phyloP scores from a whole-genome alignment of 169 alveolate genomes.

The Plasmodium inui region DNA sequence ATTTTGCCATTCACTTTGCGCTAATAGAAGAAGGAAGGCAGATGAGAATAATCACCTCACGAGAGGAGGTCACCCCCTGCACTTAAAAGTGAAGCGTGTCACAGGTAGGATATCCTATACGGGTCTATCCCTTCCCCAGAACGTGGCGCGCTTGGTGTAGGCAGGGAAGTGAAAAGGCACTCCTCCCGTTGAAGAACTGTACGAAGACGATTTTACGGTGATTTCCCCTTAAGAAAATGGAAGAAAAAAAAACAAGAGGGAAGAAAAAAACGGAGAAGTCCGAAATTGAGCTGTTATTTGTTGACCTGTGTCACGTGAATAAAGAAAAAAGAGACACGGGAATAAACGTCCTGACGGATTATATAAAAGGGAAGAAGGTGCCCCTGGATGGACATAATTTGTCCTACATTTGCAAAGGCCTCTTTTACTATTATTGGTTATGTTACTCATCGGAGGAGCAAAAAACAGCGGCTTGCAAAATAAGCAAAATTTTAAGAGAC shows the following conservation, averaged over 20 bases:
- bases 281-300: conserved; percentile 17
- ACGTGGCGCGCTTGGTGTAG: neutral
- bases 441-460: conserved; percentile 55
- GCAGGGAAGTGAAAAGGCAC: neutral
- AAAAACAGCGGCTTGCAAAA: conserved; percentile 26
- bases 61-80: neutral
- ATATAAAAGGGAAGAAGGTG: conserved; percentile 7
- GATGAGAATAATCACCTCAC: neutral
- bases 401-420: conserved; percentile 47
- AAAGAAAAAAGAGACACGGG: conserved; percentile 50
- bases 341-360: conserved; percentile 6
- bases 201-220: neutral
- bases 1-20: neutral
- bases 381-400: neutral
- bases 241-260: neutral
- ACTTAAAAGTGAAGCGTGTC: neutral
- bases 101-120: neutral
- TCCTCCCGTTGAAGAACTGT: neutral
- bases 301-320: conserved; percentile 34
- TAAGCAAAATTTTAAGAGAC: conserved; percentile 32
- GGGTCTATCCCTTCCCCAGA: neutral
- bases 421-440: conserved; percentile 66
- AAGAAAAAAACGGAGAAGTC: conserved; percentile 1
- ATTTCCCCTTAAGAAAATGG: neutral
- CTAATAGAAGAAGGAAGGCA: neutral